Conservation (phyloP, 257 asterid genomes). For the Nicotiana benthamiana region DNA sequence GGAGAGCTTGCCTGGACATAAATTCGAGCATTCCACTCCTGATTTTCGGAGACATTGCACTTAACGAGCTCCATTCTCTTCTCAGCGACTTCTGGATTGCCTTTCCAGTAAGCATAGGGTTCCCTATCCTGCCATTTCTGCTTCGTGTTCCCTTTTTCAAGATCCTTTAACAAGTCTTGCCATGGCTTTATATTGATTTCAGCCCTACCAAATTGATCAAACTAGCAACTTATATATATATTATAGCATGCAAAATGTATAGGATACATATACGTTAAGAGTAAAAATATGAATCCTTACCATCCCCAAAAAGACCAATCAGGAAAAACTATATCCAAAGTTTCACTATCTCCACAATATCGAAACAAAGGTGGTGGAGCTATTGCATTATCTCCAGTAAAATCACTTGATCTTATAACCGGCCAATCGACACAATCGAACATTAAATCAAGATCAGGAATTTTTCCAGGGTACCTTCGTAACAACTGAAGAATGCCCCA, state of each 20-base stretch:
- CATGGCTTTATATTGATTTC: slow-evolving; percentile 33
- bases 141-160: slow-evolving; percentile 15
- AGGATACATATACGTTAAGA: background rate
- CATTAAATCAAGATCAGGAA: slow-evolving; percentile 78
- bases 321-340: slow-evolving; percentile 63
- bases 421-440: slow-evolving; percentile 76
- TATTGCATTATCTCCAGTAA: slow-evolving; percentile 10
- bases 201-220: slow-evolving; percentile 21
- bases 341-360: slow-evolving; percentile 46
- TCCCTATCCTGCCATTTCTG: slow-evolving; percentile 19
- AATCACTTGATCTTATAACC: slow-evolving; percentile 25
- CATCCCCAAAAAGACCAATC: slow-evolving; percentile 98
- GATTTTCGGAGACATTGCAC: slow-evolving; percentile 20
- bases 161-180: slow-evolving; percentile 16
- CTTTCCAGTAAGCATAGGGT: slow-evolving; percentile 33
- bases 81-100: slow-evolving; percentile 23
- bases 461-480: slow-evolving; percentile 58
- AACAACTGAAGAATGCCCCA: slow-evolving; percentile 80
- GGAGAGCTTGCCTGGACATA: slow-evolving; percentile 9
- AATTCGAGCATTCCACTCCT: slow-evolving; percentile 23
- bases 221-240: background rate
- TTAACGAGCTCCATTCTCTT: slow-evolving; percentile 22
- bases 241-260: background rate
- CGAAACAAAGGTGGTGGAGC: slow-evolving; percentile 66
- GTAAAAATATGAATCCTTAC: slow-evolving; percentile 18